phyloP scores from a whole-genome alignment of 768 basidiomycete species.

The Phanerochaete carnosa region DNA sequence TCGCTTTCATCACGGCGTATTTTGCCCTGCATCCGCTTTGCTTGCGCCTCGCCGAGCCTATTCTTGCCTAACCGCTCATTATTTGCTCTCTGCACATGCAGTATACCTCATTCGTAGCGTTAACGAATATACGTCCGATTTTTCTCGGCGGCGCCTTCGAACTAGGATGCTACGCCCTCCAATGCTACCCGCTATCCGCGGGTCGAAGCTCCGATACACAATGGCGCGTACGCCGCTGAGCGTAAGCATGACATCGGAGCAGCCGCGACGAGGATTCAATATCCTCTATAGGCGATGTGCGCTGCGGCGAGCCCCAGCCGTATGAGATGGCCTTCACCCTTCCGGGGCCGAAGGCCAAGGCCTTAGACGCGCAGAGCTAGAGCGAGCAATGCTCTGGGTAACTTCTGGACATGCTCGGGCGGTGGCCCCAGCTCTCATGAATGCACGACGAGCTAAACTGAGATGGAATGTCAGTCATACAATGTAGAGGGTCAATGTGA shows the following conservation, averaged over 20 bases:
- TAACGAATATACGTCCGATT: too few relatives aligned
- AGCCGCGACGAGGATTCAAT: too few relatives aligned
- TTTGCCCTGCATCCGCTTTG: neutral
- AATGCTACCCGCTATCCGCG: too few relatives aligned
- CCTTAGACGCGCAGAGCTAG: too few relatives aligned
- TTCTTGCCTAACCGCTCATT: neutral
- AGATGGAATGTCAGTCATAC: neutral
- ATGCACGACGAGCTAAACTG: neutral
- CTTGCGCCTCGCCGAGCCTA: neutral
- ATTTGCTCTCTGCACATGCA: neutral
- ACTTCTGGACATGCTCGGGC: constrained; percentile 7
- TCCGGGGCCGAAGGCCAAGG: neutral
- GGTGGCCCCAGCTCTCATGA: neutral
- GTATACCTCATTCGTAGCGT: neutral
- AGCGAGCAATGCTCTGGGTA: constrained; percentile 4
- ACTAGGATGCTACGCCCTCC: too few relatives aligned
- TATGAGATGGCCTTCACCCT: neutral
- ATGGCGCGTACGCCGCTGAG: too few relatives aligned
- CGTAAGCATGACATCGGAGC: too few relatives aligned
- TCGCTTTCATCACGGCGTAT: neutral
- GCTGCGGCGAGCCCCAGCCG: neutral
- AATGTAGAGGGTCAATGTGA: neutral
- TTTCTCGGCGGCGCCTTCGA: too few relatives aligned
- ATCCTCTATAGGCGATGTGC: neutral
- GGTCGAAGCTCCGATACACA: too few relatives aligned